These are phyloP conservation scores for Hortiboletus rubellus DNA, from an alignment of 1,284 basidiomycete species.

Conservation along the genomic window DNA sequence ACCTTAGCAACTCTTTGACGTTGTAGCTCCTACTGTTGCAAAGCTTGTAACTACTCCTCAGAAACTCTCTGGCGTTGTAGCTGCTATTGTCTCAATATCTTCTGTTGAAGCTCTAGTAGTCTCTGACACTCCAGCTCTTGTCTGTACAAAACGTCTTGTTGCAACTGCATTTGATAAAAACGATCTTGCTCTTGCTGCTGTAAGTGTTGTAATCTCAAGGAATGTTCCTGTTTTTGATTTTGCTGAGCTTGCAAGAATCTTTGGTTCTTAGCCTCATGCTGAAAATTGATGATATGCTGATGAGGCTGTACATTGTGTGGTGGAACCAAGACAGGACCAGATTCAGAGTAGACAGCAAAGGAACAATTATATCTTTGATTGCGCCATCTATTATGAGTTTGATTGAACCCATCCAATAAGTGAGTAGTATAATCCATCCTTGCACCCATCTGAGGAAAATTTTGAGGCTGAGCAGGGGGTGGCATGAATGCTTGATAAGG, in stretches of 20 bases:
- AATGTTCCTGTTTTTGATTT: neutral
- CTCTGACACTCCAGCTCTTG: neutral
- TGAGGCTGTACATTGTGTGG: neutral
- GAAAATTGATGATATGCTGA: neutral
- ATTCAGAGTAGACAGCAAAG: neutral
- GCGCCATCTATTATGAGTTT: neutral
- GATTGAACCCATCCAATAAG: neutral
- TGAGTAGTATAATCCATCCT: neutral
- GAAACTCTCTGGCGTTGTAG: no score
- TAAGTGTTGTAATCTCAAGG: neutral
- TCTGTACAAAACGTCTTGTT: neutral
- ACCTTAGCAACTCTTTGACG: no score
- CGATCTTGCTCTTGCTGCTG: neutral
- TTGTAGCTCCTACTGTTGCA: no score
- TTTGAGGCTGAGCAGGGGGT: neutral
- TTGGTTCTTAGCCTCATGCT: neutral
- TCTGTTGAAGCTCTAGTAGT: fast-evolving
- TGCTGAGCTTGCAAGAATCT: neutral
- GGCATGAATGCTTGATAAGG: neutral
- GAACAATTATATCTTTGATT: neutral
- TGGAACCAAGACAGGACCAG: neutral
- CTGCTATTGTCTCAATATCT: no score
- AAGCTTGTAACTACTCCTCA: no score
- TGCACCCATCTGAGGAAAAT: neutral
- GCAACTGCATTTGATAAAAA: neutral